Conservation (phyloP, 805 yeast species). For the Blastobotrys mokoenaii region DNA sequence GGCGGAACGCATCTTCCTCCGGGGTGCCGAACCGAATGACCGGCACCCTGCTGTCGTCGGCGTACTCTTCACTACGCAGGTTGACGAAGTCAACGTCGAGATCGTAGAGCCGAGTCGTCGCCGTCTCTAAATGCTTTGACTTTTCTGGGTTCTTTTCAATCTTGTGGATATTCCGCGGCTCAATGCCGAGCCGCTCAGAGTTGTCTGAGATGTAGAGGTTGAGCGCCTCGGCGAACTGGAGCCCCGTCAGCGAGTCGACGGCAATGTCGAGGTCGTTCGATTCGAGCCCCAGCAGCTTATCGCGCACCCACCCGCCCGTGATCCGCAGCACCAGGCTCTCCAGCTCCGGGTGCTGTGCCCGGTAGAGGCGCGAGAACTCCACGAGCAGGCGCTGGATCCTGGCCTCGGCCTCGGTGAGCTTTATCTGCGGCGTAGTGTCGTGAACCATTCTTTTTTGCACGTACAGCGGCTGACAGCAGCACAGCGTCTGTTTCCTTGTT, state of each 20-base stretch:
- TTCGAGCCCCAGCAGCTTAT: conserved; percentile 71
- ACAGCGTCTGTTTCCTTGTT: too few relatives aligned
- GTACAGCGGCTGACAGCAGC: too few relatives aligned
- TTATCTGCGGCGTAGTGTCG: conserved; percentile 11
- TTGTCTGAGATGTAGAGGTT: conserved; percentile 36
- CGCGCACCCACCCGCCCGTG: conserved; percentile 99
- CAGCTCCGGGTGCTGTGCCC: conserved; percentile 12
- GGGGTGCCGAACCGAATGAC: conserved; percentile 79
- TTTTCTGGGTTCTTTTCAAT: conserved; percentile 92
- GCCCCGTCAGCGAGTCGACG: conserved; percentile 76
- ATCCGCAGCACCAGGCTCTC: conserved; percentile 53
- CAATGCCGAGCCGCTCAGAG: conserved; percentile 24
- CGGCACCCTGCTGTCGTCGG: conserved; percentile 83
- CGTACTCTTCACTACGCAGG: conserved; percentile 77
- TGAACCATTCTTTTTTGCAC: background rate
- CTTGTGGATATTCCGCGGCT: conserved; percentile 47
- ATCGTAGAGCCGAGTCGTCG: conserved; percentile 79
- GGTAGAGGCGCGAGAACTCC: conserved; percentile 23
- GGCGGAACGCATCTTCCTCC: conserved; percentile 77
- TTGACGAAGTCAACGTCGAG: conserved; percentile 92
- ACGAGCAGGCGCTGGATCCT: conserved; percentile 25
- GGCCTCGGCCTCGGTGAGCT: conserved; percentile 24
- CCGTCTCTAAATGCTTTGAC: conserved; percentile 93
- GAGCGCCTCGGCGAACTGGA: conserved; percentile 66
- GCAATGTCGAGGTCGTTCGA: conserved; percentile 92